phyloP scores from a whole-genome alignment of 805 yeast species.

The Saturnispora zaruensis region DNA sequence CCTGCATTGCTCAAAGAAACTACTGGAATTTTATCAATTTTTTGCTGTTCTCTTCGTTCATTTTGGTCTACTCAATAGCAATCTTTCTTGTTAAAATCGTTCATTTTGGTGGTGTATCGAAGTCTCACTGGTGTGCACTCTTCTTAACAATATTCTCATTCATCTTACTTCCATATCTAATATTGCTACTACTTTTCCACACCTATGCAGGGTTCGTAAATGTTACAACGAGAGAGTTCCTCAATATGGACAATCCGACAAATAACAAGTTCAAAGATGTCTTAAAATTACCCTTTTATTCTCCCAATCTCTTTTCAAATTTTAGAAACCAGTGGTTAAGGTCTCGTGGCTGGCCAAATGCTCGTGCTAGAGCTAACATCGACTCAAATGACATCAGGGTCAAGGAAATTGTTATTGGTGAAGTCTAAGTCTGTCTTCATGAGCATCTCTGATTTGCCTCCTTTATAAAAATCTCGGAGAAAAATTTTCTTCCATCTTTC shows the following conservation, averaged over 20 bases:
- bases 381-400: neutral
- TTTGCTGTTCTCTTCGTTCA: constrained; percentile 31
- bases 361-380: constrained; percentile 4
- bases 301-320: constrained; percentile 26
- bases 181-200: constrained; percentile 45
- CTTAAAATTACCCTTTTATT: constrained; percentile 32
- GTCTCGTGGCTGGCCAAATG: constrained; percentile 32
- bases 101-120: constrained; percentile 18
- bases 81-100: constrained; percentile 25
- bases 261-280: constrained; percentile 24
- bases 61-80: constrained; percentile 24
- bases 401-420: constrained; percentile 1
- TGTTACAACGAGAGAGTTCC: constrained; percentile 66
- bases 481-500: neutral
- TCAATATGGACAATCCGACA: constrained; percentile 35
- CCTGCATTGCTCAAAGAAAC: constrained; percentile 69
- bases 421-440: neutral
- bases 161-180: constrained; percentile 46
- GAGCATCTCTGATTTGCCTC: neutral
- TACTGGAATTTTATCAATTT: constrained; percentile 53
- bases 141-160: constrained; percentile 44
- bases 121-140: constrained; percentile 34
- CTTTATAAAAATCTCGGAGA: neutral
- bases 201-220: constrained; percentile 44
- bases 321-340: constrained; percentile 28